These are phyloP conservation scores for Penicillium sp. DNA, from an alignment of 2,329 filamentous ascomycete genomes.

Conservation along the genomic window DNA sequence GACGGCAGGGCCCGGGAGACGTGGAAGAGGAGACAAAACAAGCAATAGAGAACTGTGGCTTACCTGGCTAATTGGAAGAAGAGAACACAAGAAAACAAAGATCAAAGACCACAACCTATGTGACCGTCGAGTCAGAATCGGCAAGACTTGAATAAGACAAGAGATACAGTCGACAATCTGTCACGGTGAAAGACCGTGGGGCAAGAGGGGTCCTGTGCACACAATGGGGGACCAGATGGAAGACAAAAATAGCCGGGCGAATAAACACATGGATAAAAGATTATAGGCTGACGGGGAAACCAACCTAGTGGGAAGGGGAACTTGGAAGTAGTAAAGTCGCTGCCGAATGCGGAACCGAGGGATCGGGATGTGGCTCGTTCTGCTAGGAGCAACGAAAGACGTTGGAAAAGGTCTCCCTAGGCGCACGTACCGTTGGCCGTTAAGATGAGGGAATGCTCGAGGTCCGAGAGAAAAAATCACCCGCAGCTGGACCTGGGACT, in stretches of 20 bases:
- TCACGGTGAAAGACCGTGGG: neutral
- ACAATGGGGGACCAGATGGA: neutral
- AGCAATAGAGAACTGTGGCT: neutral
- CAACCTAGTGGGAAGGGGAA: neutral
- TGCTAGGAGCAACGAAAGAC: neutral
- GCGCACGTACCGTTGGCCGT: neutral
- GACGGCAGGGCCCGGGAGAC: neutral
- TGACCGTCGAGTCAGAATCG: neutral
- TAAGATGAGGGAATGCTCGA: neutral
- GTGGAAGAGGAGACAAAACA: neutral
- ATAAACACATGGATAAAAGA: neutral
- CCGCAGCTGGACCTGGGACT: neutral
- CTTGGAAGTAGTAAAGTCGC: neutral
- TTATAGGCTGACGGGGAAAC: neutral
- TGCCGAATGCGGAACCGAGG: neutral
- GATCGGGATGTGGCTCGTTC: conserved; percentile 1
- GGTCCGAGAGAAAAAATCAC: neutral
- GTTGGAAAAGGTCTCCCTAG: neutral
- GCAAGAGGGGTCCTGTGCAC: neutral
- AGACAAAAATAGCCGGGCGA: neutral
- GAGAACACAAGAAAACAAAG: neutral
- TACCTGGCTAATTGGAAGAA: neutral
- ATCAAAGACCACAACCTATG: neutral
- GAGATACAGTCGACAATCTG: neutral
- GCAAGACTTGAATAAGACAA: neutral